Conservation (phyloP, 768 basidiomycete genomes). For the Phaeotremella skinneri region DNA sequence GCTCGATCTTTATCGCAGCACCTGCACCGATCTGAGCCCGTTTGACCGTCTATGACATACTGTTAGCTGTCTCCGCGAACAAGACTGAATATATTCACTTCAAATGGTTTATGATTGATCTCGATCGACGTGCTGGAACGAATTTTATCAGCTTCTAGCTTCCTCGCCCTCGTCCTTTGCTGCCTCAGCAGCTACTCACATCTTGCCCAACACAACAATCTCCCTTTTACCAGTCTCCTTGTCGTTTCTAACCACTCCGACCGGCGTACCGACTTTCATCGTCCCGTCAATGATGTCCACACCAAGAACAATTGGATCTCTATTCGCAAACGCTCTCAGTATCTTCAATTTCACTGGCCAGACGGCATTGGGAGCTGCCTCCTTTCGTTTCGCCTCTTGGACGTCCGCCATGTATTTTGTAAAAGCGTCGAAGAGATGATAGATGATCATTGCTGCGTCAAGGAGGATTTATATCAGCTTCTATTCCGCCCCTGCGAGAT, state of each 20-base stretch:
- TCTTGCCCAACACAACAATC: conserved; percentile 86
- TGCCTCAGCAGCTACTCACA: conserved; percentile 59
- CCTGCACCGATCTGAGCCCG: conserved; percentile 92
- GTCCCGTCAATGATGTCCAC: conserved; percentile 94
- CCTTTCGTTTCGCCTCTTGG: conserved; percentile 81
- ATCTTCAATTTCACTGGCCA: conserved; percentile 94
- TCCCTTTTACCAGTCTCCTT: conserved; percentile 83
- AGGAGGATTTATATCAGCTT: background rate
- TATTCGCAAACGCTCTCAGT: conserved; percentile 91
- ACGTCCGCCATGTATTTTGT: conserved; percentile 91
- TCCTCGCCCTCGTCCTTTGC: conserved; percentile 3
- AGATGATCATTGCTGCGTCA: conserved; percentile 87
- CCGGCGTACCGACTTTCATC: conserved; percentile 84
- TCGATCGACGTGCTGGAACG: conserved; percentile 79
- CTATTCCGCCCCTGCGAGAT: background rate
- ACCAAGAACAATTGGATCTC: conserved; percentile 95
- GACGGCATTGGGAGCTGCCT: conserved; percentile 89
- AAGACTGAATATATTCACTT: conserved; percentile 56
- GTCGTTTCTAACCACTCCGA: conserved; percentile 93
- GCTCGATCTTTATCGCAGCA: conserved; percentile 97
- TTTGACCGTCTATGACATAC: conserved; percentile 68
- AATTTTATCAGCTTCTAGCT: conserved; percentile 6
- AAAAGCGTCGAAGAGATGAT: conserved; percentile 95
- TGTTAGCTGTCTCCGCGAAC: background rate
- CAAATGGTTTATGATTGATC: conserved; percentile 88